Conservation (phyloP, 1,139 yeast species). For the Suhomyces wounanorum region DNA sequence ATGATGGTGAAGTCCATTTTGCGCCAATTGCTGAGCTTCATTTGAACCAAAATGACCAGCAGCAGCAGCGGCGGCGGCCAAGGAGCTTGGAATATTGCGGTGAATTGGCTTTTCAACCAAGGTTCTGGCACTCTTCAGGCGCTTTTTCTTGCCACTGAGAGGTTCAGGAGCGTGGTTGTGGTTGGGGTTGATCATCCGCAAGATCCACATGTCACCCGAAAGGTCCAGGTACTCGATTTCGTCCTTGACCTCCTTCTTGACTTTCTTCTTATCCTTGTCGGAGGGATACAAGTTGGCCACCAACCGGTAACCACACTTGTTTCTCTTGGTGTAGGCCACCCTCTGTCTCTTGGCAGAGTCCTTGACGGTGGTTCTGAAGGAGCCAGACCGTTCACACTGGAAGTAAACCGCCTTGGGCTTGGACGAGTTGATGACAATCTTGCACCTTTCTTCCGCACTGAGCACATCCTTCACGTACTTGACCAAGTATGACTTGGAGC, state of each 20-base stretch:
- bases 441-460: constrained; percentile 48
- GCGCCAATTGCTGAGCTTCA: constrained; percentile 24
- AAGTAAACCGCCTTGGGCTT: constrained; percentile 54
- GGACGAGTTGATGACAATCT: constrained; percentile 51
- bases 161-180: constrained; percentile 54
- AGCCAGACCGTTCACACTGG: constrained; percentile 52
- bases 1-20: constrained; percentile 21
- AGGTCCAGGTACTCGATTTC: constrained; percentile 25
- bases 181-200: constrained; percentile 50
- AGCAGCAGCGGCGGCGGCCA: constrained; percentile 16
- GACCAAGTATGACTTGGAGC: constrained; percentile 44
- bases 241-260: constrained; percentile 29
- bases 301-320: constrained; percentile 51
- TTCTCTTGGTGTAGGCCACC: constrained; percentile 53
- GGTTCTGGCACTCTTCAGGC: constrained; percentile 43
- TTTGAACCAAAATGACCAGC: constrained; percentile 23
- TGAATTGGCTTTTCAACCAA: constrained; percentile 51
- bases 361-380: constrained; percentile 52
- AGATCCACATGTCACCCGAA: constrained; percentile 46
- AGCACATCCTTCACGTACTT: constrained; percentile 45
- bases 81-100: constrained; percentile 21
- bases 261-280: constrained; percentile 41
- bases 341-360: constrained; percentile 50
- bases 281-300: constrained; percentile 52
- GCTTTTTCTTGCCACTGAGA: constrained; percentile 34